These are phyloP conservation scores for Hydrangea macrophylla DNA, from an alignment of 148 eudicot genomes.

Conservation along the genomic window DNA sequence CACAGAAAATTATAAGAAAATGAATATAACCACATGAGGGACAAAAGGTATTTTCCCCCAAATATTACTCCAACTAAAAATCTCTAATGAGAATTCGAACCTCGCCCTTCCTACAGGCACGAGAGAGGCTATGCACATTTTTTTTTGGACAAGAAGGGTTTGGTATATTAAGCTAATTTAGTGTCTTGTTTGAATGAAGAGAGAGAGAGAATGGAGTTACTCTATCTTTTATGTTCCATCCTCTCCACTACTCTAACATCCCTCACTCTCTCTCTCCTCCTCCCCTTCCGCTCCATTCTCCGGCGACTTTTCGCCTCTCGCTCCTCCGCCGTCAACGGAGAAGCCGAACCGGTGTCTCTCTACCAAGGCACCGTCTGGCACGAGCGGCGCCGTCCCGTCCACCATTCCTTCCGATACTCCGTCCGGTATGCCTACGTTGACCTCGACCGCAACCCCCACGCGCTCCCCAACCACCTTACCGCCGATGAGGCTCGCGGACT, in stretches of 20 bases:
- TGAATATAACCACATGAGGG: too few species aligned
- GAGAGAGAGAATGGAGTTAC: conserved; percentile 34
- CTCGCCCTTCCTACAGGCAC: too few species aligned
- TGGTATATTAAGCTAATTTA: too few species aligned
- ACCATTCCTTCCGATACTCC: conserved; percentile 65
- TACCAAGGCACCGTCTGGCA: conserved; percentile 88
- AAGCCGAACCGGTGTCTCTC: conserved; percentile 23
- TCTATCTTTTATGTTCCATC: conserved; percentile 47
- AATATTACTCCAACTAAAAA: too few species aligned
- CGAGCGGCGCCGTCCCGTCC: conserved; percentile 83
- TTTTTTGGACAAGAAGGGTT: too few species aligned
- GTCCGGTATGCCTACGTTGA: conserved; percentile 82
- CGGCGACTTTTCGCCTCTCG: conserved; percentile 9
- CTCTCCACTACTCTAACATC: conserved; percentile 30
- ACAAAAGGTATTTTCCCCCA: too few species aligned
- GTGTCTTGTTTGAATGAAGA: too few species aligned
- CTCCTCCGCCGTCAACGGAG: conserved; percentile 5
- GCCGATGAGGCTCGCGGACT: conserved; percentile 47
- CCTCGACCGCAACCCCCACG: conserved; percentile 44
- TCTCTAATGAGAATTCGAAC: too few species aligned
- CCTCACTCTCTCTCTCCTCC: conserved; percentile 41
- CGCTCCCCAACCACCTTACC: conserved; percentile 50
- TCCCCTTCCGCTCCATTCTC: conserved; percentile 34
- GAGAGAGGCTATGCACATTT: too few species aligned
- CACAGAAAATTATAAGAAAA: too few species aligned